phyloP scores from a whole-genome alignment of 331 rosid species.

The Malus hybrid region DNA sequence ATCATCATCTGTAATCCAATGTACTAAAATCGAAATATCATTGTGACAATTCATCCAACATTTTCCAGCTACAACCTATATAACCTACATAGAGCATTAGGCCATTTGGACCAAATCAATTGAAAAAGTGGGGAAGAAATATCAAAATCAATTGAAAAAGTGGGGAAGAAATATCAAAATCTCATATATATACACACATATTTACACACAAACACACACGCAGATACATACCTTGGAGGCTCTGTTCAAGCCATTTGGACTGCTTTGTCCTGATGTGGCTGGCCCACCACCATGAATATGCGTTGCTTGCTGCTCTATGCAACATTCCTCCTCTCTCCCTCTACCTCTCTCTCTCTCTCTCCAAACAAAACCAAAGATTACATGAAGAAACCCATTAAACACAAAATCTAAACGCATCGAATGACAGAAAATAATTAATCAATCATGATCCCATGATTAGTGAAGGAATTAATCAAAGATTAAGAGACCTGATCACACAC shows the following conservation, averaged over 20 bases:
- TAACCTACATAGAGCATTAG: too few species aligned
- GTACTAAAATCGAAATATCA: neutral
- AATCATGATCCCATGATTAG: neutral
- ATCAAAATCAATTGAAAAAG: neutral
- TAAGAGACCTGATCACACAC: neutral
- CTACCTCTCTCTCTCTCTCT: neutral
- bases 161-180: neutral
- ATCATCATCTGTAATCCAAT: too few species aligned
- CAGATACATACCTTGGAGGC: constrained; percentile 56
- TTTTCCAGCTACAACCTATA: neutral
- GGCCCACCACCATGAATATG: constrained; percentile 99
- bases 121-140: neutral
- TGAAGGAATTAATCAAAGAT: neutral
- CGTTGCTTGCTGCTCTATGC: constrained; percentile 90
- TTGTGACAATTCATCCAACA: neutral
- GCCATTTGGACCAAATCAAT: neutral
- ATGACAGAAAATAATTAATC: too few species aligned
- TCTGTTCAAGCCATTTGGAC: constrained; percentile 92
- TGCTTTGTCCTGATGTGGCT: constrained; percentile 95
- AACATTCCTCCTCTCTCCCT: constrained; percentile 37
- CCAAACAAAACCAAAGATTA: constrained; percentile 3
- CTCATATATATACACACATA: neutral
- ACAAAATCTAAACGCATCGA: neutral
- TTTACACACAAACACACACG: too few species aligned
- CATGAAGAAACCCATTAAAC: constrained; percentile 1